A percentile compares a stretch with the other conserved stretches of the same genome.
These are phyloP conservation scores for Saccharomycopsis sp. DNA, from an alignment of 805 yeast genomes.

Conservation along the genomic window DNA sequence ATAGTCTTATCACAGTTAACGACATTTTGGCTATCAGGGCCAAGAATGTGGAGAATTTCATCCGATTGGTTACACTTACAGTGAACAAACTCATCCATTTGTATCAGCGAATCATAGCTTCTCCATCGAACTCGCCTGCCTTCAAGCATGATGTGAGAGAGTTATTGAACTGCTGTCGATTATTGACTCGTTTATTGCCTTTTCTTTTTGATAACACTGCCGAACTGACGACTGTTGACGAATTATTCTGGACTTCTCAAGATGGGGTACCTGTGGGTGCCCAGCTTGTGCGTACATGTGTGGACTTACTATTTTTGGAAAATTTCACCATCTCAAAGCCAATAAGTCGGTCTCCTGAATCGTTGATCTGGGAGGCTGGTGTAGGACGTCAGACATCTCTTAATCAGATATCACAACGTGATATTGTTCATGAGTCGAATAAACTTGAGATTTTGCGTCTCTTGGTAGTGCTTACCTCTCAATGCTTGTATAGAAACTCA, in stretches of 20 bases:
- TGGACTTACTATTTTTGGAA: conserved; percentile 36
- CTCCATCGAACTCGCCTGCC: not conserved
- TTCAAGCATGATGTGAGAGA: not conserved
- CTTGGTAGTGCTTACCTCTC: conserved; percentile 54
- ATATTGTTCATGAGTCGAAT: conserved; percentile 48
- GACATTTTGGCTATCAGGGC: conserved; percentile 59
- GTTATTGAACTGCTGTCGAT: conserved; percentile 1
- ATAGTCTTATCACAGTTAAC: conserved; percentile 44
- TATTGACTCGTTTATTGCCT: not conserved
- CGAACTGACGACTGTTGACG: not conserved
- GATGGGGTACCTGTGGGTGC: conserved; percentile 32
- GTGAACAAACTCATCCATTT: conserved; percentile 28
- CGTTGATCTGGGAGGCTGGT: conserved; percentile 74
- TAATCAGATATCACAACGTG: conserved; percentile 22
- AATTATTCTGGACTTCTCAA: not conserved
- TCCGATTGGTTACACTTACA: conserved; percentile 41
- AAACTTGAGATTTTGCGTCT: conserved; percentile 63
- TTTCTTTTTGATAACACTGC: not conserved
- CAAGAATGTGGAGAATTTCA: conserved; percentile 50
- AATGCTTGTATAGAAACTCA: conserved; percentile 46
- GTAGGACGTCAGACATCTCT: conserved; percentile 40
- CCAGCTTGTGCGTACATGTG: conserved; percentile 24
- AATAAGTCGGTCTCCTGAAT: conserved; percentile 29
- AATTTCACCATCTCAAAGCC: conserved; percentile 45
- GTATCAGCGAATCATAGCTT: not conserved